Conservation (phyloP, 1,284 basidiomycete species). For the Phlebopus sp. region DNA sequence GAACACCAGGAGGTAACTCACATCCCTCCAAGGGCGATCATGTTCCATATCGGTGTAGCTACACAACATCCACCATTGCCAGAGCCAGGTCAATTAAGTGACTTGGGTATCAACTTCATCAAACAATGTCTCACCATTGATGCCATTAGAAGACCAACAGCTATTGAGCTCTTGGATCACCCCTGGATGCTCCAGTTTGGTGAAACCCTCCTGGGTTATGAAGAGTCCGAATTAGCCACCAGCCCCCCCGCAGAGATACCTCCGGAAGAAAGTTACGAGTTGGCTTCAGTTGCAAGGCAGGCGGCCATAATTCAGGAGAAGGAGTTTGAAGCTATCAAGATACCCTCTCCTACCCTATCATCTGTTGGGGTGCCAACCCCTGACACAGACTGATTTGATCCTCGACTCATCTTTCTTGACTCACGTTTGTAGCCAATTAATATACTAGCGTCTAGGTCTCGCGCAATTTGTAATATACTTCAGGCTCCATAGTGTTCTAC, state of each 20-base stretch:
- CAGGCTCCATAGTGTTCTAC: too few species aligned
- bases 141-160: conserved; percentile 80
- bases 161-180: conserved; percentile 84
- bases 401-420: conserved; percentile 8
- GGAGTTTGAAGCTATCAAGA: conserved; percentile 53
- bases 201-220: conserved; percentile 63
- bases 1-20: conserved; percentile 3
- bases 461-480: conserved; percentile 16
- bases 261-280: conserved; percentile 46
- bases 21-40: conserved; percentile 71
- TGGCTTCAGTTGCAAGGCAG: conserved; percentile 52
- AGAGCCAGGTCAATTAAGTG: conserved; percentile 86
- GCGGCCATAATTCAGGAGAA: conserved; percentile 58
- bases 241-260: conserved; percentile 48
- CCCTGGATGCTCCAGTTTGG: conserved; percentile 88
- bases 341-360: conserved; percentile 39
- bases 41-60: conserved; percentile 98
- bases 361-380: conserved; percentile 31
- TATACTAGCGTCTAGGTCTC: conserved; percentile 1
- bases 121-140: conserved; percentile 90
- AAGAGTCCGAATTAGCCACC: conserved; percentile 58
- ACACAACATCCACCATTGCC: conserved; percentile 96
- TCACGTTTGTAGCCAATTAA: conserved; percentile 23
- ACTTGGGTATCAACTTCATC: conserved; percentile 92
- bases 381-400: conserved; percentile 23